A percentile compares a stretch with the other conserved stretches of the same genome.
These are phyloP conservation scores for Mycosphaerella sp. DNA, from an alignment of 2,329 filamentous ascomycete genomes.

Conservation along the genomic window DNA sequence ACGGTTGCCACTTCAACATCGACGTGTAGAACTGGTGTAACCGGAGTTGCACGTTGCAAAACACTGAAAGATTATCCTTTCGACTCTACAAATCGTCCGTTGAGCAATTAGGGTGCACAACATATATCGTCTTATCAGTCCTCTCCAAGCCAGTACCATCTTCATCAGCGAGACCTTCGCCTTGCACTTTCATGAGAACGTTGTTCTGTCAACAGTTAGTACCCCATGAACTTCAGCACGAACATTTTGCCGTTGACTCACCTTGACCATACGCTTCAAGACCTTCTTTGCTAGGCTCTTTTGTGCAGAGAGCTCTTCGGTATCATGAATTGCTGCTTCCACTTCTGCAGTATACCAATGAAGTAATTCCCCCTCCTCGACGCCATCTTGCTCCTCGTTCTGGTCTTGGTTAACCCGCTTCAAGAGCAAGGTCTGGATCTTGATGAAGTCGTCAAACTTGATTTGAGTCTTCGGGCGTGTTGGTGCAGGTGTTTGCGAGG, in stretches of 20 bases:
- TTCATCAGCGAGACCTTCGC: conserved; percentile 82
- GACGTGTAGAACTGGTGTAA: too few species aligned
- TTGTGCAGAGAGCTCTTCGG: conserved; percentile 76
- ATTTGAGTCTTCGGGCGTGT: conserved; percentile 69
- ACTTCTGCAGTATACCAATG: conserved; percentile 90
- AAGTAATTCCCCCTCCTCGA: conserved; percentile 73
- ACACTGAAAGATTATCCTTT: too few species aligned
- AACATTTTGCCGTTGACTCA: conserved; percentile 33
- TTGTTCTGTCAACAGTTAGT: conserved; percentile 45
- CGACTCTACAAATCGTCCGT: conserved; percentile 51
- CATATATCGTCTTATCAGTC: conserved; percentile 61
- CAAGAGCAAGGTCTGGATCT: conserved; percentile 81
- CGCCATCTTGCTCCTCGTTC: conserved; percentile 65
- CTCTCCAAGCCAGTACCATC: conserved; percentile 52
- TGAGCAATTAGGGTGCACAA: conserved; percentile 89
- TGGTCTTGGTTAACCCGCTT: conserved; percentile 80
- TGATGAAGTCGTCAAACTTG: conserved; percentile 90
- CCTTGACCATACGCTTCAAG: conserved; percentile 92
- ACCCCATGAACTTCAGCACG: neutral
- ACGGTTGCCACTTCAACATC: too few species aligned
- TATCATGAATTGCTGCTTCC: conserved; percentile 71
- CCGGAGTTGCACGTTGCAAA: too few species aligned
- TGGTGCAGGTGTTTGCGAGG: conserved; percentile 39
- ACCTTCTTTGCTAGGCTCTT: conserved; percentile 72
- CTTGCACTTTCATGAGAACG: conserved; percentile 58